These are phyloP conservation scores for Luffa acutangula DNA, from an alignment of 306 rosid species.

Conservation along the genomic window DNA sequence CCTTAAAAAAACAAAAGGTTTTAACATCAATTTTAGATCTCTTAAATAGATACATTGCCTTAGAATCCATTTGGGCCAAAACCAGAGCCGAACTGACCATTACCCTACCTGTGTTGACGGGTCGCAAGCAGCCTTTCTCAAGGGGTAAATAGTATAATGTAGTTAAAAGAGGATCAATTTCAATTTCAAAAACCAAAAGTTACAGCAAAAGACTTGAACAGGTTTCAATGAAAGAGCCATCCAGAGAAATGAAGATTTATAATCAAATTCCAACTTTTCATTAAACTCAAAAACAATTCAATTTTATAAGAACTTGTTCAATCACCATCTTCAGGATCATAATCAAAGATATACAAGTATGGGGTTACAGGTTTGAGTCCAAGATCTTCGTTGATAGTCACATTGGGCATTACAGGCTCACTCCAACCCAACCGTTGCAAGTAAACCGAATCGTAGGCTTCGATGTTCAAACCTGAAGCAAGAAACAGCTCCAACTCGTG, in stretches of 20 bases:
- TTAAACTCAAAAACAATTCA: not conserved
- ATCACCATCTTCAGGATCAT: slow-evolving; percentile 44
- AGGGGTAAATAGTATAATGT: not conserved
- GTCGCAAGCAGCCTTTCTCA: not conserved
- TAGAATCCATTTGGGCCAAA: not conserved
- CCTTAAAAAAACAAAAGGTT: too few species aligned
- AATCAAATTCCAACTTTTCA: not conserved
- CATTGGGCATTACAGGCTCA: slow-evolving; percentile 29
- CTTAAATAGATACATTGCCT: too few species aligned
- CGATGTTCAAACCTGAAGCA: slow-evolving; percentile 76
- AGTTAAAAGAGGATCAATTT: not conserved
- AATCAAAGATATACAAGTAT: slow-evolving; percentile 53
- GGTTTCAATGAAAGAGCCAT: not conserved
- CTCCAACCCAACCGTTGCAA: slow-evolving; percentile 77
- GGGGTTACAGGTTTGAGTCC: slow-evolving; percentile 42
- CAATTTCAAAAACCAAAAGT: not conserved
- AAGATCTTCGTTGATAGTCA: slow-evolving; percentile 27
- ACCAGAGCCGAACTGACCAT: not conserved
- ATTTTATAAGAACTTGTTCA: slow-evolving; percentile 11
- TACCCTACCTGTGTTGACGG: not conserved
- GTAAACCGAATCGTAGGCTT: slow-evolving; percentile 77
- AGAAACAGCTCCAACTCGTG: slow-evolving; percentile 73
- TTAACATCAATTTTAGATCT: too few species aligned
- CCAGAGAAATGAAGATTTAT: not conserved
- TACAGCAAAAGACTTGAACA: not conserved